phyloP scores from a whole-genome alignment of 768 basidiomycete genomes.

The Lactarius evosmus region DNA sequence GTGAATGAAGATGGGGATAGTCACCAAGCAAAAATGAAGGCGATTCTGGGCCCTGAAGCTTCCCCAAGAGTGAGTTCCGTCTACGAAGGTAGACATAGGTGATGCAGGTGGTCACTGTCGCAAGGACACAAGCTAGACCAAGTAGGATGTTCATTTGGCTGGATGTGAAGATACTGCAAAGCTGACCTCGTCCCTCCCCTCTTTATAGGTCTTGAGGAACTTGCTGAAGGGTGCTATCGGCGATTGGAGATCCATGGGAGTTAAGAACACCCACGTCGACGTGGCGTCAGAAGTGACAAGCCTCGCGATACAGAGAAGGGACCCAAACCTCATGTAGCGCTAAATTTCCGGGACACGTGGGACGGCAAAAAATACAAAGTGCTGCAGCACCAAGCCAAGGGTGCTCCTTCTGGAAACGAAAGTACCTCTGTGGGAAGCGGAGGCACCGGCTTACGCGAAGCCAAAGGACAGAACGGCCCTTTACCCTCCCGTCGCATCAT shows the following conservation, averaged over 20 bases:
- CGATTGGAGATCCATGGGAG: conserved; percentile 12
- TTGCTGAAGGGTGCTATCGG: conserved; percentile 7
- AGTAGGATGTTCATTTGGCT: conserved; percentile 14
- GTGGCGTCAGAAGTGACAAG: conserved; percentile 7
- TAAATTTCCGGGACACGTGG: conserved; percentile 12
- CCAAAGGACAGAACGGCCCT: conserved; percentile 3
- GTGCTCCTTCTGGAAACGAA: conserved; percentile 1
- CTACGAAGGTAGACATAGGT: conserved; percentile 15
- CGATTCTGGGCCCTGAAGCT: conserved; percentile 18
- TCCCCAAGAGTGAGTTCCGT: conserved; percentile 19
- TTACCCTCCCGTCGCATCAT: conserved; percentile 8
- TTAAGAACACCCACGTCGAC: neutral
- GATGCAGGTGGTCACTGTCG: neutral
- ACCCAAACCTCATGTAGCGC: neutral
- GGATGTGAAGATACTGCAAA: neutral
- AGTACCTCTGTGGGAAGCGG: neutral
- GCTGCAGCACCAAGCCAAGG: neutral
- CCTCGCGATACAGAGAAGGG: conserved; percentile 5
- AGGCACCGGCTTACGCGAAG: conserved; percentile 11
- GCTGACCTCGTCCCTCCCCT: neutral
- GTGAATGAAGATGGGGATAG: neutral
- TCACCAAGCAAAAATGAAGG: conserved; percentile 18
- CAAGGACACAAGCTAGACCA: conserved; percentile 5
- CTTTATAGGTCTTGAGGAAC: conserved; percentile 15
- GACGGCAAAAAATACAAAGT: neutral